Evolutionary conservation across 768 basidiomycete genomes (phyloP).

Genomic region (Agrocybe pediades): DNA sequence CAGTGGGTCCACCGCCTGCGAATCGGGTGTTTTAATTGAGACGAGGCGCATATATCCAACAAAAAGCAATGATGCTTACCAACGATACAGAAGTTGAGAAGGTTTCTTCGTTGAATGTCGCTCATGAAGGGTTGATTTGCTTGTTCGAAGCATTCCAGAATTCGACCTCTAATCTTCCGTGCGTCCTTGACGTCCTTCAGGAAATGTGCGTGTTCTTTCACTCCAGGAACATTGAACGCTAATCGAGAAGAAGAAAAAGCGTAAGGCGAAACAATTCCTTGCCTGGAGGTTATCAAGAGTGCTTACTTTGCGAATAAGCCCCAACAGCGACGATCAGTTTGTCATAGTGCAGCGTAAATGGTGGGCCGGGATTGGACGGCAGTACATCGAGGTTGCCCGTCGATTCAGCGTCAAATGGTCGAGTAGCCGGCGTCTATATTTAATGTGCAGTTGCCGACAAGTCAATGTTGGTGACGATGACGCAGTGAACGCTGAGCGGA

Average conservation of each 20-base stretch:
- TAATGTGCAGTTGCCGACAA: not conserved
- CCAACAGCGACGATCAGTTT: constrained; percentile 86
- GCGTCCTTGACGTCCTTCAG: constrained; percentile 81
- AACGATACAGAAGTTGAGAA: constrained; percentile 87
- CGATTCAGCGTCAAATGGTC: constrained; percentile 36
- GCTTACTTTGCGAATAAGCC: constrained; percentile 82
- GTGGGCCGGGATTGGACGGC: constrained; percentile 8
- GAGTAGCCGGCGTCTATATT: constrained; percentile 63
- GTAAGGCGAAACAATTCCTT: too few species aligned
- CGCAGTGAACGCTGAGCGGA: too few species aligned
- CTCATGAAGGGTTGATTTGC: constrained; percentile 80
- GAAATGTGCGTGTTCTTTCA: constrained; percentile 82
- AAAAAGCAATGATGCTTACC: constrained; percentile 50
- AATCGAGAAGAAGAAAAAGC: constrained; percentile 5
- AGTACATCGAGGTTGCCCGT: constrained; percentile 17
- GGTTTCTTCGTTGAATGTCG: constrained; percentile 69
- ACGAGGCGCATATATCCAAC: not conserved
- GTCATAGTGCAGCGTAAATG: constrained; percentile 71
- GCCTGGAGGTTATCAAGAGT: too few species aligned
- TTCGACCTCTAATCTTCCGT: constrained; percentile 65
- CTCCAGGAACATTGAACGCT: constrained; percentile 75
- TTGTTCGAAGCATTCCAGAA: constrained; percentile 87
- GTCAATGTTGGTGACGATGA: not conserved
- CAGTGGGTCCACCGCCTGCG: constrained; percentile 74
- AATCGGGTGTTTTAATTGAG: constrained; percentile 1